These are phyloP conservation scores for Aspergillus clavatus DNA, from an alignment of 2,329 filamentous ascomycete species.

Conservation along the genomic window DNA sequence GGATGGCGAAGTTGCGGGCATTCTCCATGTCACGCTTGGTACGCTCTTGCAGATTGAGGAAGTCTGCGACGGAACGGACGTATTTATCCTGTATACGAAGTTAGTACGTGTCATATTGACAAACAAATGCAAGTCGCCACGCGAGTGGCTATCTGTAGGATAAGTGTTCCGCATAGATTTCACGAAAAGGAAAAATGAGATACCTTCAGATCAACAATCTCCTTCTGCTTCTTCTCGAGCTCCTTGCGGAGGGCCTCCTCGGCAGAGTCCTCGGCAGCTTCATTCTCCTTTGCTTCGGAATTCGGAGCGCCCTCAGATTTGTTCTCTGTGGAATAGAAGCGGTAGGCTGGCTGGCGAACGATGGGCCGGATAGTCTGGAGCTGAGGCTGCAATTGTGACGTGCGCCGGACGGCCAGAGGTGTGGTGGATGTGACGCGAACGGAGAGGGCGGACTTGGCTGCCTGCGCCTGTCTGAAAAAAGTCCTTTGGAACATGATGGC, in stretches of 20 bases:
- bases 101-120: neutral
- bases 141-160: no score
- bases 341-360: slow-evolving; percentile 29
- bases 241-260: slow-evolving; percentile 57
- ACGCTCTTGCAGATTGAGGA: slow-evolving; percentile 95
- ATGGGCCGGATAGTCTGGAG: slow-evolving; percentile 27
- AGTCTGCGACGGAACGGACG: slow-evolving; percentile 89
- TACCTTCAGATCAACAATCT: slow-evolving; percentile 82
- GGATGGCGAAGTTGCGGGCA: slow-evolving; percentile 88
- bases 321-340: slow-evolving; percentile 44
- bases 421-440: slow-evolving; percentile 31
- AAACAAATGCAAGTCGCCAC: no score
- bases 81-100: slow-evolving; percentile 72
- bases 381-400: slow-evolving; percentile 32
- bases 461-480: slow-evolving; percentile 40
- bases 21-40: slow-evolving; percentile 83
- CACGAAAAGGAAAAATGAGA: slow-evolving; percentile 7
- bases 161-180: no score
- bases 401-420: slow-evolving; percentile 29
- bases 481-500: slow-evolving; percentile 41
- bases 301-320: slow-evolving; percentile 30
- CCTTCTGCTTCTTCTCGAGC: slow-evolving; percentile 66
- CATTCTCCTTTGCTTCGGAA: slow-evolving; percentile 37
- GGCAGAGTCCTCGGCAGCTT: slow-evolving; percentile 40
- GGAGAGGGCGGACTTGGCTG: slow-evolving; percentile 32